Evolutionary conservation across 2,329 filamentous ascomycete genomes (phyloP).

Genomic region (Botrytis aclada): DNA sequence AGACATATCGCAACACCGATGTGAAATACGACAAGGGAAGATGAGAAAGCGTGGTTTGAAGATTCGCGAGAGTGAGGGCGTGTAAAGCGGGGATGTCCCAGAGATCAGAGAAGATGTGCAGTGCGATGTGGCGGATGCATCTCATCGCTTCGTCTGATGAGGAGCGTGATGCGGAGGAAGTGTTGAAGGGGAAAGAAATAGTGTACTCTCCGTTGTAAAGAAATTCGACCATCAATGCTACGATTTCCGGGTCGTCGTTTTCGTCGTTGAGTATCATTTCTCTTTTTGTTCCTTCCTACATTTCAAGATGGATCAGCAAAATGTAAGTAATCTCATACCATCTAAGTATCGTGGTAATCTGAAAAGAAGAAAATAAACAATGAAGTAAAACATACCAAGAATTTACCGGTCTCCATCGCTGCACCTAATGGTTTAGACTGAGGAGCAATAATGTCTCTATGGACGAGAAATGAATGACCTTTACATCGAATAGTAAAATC

Average conservation of each 20-base stretch:
- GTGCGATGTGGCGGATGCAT: neutral
- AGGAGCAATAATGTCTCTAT: neutral
- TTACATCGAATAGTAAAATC: neutral
- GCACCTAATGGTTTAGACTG: neutral
- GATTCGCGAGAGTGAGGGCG: neutral
- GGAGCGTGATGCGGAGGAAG: neutral
- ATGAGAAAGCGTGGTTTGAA: neutral
- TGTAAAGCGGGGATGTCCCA: neutral
- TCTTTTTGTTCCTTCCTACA: neutral
- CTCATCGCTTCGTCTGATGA: neutral
- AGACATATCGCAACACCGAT: neutral
- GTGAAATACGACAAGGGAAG: neutral
- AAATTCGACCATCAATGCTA: conserved; percentile 17
- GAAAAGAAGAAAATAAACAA: neutral
- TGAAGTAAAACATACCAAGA: neutral
- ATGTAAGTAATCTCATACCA: no score
- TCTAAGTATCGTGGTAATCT: neutral
- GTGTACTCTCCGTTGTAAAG: neutral
- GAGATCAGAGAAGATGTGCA: neutral
- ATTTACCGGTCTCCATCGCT: neutral
- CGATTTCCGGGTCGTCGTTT: conserved; percentile 13
- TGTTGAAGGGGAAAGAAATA: neutral
- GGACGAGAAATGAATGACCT: neutral
- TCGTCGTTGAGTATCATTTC: neutral
- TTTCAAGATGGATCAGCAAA: neutral